A percentile compares a stretch with the other conserved stretches of the same genome.
These are phyloP conservation scores for Vinca major DNA, from an alignment of 305 asterid species.

Conservation along the genomic window DNA sequence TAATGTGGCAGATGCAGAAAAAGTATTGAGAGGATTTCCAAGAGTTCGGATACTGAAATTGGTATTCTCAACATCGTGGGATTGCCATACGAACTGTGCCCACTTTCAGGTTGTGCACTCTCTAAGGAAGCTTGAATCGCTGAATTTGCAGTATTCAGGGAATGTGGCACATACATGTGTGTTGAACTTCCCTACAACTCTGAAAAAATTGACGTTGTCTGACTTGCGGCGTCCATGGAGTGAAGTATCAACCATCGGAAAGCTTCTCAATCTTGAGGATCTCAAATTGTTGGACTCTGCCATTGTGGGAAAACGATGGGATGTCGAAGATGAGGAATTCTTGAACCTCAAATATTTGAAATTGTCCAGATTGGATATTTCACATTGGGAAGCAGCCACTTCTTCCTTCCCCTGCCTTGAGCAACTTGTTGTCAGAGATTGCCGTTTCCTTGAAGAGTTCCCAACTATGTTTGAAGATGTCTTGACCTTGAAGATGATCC, in stretches of 20 bases:
- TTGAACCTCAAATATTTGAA: constrained; percentile 3
- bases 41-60: no score
- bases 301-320: not conserved
- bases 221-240: not conserved
- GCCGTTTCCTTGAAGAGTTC: not conserved
- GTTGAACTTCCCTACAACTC: constrained; percentile 4
- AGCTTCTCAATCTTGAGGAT: constrained; percentile 11
- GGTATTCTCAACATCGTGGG: no score
- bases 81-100: no score
- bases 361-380: not conserved
- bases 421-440: constrained; percentile 2
- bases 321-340: constrained; percentile 1
- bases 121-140: constrained; percentile 8
- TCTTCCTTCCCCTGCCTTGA: constrained; percentile 14
- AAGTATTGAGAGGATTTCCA: no score
- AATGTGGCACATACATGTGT: not conserved
- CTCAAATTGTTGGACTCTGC: not conserved
- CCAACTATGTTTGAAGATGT: constrained; percentile 4
- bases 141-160: not conserved
- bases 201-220: constrained; percentile 1
- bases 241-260: not conserved
- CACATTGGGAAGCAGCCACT: constrained; percentile 9
- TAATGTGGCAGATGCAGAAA: not conserved
- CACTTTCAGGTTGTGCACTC: not conserved
- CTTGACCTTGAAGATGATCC: not conserved